phyloP scores from a whole-genome alignment of 441 rosid genomes.

The Mallotus japonicus region DNA sequence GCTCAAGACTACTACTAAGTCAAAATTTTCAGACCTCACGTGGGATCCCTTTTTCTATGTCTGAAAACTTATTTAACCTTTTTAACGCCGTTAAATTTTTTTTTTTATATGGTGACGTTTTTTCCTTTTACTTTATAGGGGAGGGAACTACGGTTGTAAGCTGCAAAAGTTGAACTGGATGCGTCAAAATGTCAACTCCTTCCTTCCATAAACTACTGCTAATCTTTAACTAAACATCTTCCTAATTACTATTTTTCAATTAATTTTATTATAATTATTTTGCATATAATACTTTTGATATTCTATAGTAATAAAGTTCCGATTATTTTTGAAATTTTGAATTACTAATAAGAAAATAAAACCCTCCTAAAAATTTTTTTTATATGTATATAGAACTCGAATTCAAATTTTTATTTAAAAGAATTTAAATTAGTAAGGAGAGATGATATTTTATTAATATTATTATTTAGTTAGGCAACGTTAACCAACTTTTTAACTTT shows the following conservation, averaged over 20 bases:
- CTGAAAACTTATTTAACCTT: too few relatives aligned
- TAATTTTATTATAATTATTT: background rate
- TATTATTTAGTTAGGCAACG: conserved; percentile 35
- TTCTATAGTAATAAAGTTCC: too few relatives aligned
- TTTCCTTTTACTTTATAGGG: background rate
- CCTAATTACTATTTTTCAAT: background rate
- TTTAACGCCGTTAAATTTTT: conserved; percentile 18
- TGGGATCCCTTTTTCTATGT: conserved; percentile 18
- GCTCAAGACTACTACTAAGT: conserved; percentile 5
- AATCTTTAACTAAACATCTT: conserved; percentile 23
- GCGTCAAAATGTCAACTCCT: conserved; percentile 43
- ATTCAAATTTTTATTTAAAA: too few relatives aligned
- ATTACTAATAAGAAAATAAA: too few relatives aligned
- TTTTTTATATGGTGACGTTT: conserved; percentile 17
- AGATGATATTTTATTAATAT: background rate
- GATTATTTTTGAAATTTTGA: too few relatives aligned
- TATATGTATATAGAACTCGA: too few relatives aligned
- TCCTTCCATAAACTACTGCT: conserved; percentile 17
- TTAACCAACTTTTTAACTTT: conserved; percentile 17
- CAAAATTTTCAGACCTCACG: conserved; percentile 32
- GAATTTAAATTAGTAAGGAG: too few relatives aligned
- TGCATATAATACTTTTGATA: too few relatives aligned
- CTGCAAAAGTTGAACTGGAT: background rate
- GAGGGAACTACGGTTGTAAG: conserved; percentile 2
- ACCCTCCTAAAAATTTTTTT: too few relatives aligned